These are phyloP conservation scores for Pulicaria dysenterica DNA, from an alignment of 129 eudicot species.

Conservation along the genomic window DNA sequence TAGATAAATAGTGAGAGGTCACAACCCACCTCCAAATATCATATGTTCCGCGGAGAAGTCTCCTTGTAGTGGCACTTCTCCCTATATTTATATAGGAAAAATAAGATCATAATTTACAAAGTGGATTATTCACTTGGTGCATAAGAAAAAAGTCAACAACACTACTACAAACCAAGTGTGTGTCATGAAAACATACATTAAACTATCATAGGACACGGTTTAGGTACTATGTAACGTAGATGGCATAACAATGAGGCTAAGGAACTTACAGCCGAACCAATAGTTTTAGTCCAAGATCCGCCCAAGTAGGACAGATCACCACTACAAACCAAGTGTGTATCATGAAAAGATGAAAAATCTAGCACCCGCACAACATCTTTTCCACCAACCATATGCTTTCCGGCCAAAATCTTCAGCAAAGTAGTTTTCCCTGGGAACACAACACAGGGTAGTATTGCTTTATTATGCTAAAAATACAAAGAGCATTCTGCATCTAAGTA, in stretches of 20 bases:
- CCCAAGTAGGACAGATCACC: conserved; percentile 97
- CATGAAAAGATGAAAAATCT: conserved; percentile 87
- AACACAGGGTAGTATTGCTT: conserved; percentile 10
- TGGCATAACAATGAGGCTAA: background rate
- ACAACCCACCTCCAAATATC: conserved; percentile 90
- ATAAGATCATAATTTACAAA: conserved; percentile 4
- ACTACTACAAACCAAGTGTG: too few relatives aligned
- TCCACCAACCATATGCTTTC: conserved; percentile 99
- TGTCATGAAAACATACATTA: too few relatives aligned
- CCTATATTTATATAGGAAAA: conserved; percentile 45
- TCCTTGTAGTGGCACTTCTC: conserved; percentile 95
- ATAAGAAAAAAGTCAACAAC: conserved; percentile 2
- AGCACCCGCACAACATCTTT: conserved; percentile 84
- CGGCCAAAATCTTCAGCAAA: conserved; percentile 94
- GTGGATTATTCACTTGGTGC: conserved; percentile 9
- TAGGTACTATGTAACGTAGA: background rate
- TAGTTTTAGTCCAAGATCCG: conserved; percentile 90
- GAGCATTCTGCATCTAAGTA: background rate
- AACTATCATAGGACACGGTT: background rate
- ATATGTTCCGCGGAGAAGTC: conserved; percentile 99
- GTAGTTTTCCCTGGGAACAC: conserved; percentile 79
- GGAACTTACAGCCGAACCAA: conserved; percentile 84
- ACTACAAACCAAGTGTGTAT: conserved; percentile 83
- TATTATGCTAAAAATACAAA: conserved; percentile 2
- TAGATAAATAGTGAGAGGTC: conserved; percentile 16